Base-by-base conservation (phyloP, 495 filamentous ascomycete genomes). In the Neurospora sp. region DNA sequence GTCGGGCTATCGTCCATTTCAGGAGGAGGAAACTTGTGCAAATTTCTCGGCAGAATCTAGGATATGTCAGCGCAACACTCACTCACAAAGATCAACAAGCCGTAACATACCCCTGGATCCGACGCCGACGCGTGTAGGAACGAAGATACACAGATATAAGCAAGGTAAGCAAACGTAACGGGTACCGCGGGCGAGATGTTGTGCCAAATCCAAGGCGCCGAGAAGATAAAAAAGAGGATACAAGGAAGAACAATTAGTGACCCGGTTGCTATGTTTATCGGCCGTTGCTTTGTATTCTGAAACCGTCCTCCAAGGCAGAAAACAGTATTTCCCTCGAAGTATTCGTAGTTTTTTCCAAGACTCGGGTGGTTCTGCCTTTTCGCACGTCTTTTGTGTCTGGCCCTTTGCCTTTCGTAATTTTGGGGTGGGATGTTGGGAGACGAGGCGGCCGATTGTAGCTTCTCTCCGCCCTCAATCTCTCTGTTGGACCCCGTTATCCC, bases 171-270 rank as follows among this genome's bases (percentile, higher is more conserved):
- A 82, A 95, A 98, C 40, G 94, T 78, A 73, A 98, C 89, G 65
- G 96, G 96, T 78, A 99, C 91, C 44, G 93, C 95, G 12, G 96
- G 96, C 18, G 94, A 97, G 76, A 97, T 87, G 76, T 98, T 88
- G 76, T 89, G 86, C 93, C 94, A 98, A 69, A 98, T 79, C 89
- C 92, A 99, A 69, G 94, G 89, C 22, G 91, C 96, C 72, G 94
- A 97, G 78, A 90, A 97, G 48, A 81, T 87, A 81, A 97, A 93
- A 83, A 97, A 99, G 48, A 99, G 85, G 38, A 88, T 86, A 39
- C 88, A 85, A 3, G 96, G 96, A 39, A 97, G 74, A 39, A 94
- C 81, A 14, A 97, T 86, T 22, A 97, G 79, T 59, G 94, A 80
- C 22, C 91, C 94, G 12, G 96, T 99, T 48, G 89, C 90, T 76